phyloP scores from a whole-genome alignment of 352 stramenopile genomes.

The Globisporangium sylvaticum region DNA sequence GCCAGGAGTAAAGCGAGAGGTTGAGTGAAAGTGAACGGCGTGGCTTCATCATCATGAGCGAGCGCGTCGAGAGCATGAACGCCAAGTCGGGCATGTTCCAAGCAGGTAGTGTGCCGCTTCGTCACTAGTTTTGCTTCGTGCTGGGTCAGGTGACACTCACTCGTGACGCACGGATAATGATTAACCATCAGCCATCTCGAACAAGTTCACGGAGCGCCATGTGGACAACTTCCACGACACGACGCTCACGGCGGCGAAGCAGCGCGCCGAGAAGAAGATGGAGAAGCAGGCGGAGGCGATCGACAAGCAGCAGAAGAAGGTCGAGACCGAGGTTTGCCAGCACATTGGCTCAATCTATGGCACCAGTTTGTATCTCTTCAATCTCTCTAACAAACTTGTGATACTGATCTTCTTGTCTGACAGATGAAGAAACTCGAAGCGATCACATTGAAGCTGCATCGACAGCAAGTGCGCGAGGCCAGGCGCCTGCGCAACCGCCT shows the following conservation, averaged over 20 bases:
- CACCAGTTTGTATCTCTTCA: background rate
- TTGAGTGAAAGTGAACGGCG: background rate
- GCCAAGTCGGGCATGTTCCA: constrained; percentile 18
- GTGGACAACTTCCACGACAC: constrained; percentile 69
- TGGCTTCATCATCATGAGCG: constrained; percentile 5
- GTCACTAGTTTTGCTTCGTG: background rate
- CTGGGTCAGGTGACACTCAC: background rate
- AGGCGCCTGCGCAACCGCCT: constrained; percentile 56
- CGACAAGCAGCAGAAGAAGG: constrained; percentile 77
- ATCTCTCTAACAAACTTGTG: background rate
- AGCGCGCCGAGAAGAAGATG: constrained; percentile 56
- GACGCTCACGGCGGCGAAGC: constrained; percentile 61
- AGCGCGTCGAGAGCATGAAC: constrained; percentile 21
- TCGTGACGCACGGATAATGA: background rate
- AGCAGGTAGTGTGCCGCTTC: constrained; percentile 13
- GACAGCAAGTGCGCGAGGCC: constrained; percentile 62
- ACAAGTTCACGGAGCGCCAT: constrained; percentile 81
- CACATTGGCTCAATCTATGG: background rate
- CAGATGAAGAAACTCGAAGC: constrained; percentile 79
- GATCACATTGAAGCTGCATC: constrained; percentile 60
- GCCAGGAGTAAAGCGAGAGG: background rate
- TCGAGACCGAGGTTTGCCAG: constrained; percentile 54
- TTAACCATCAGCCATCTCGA: constrained; percentile 53
- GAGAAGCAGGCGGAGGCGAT: constrained; percentile 65
- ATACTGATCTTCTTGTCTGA: background rate